Evolutionary conservation across 2,329 filamentous ascomycete species (phyloP), one percentile per base, ranked within the genome.

Genomic region (Sclerotiophoma versabilis): DNA sequence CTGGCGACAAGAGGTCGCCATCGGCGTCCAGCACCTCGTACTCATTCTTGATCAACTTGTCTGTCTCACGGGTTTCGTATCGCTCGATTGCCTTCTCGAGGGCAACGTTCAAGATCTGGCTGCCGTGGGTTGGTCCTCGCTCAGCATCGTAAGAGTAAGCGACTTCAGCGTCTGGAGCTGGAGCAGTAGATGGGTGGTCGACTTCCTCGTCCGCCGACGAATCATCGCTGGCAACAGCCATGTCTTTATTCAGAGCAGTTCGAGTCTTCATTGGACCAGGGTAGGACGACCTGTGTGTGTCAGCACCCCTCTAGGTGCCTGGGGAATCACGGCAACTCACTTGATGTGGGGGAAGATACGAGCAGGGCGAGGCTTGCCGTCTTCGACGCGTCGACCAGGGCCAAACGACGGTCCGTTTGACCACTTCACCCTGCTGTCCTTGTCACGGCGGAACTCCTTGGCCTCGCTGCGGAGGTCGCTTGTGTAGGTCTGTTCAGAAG

Each of bases 51-150:
- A 85, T 80, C 41, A 87, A 70, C 74, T 84, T 84, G 72, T 85
- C 82, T 2, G 83, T 86, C 73, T 84, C 81, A 63, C 81, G 81
- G 57, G 80, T 82, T 74, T 87, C 84, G 66, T 81, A 87, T 59
- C 79, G 80, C 75, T 84, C 80, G 33, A 86, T 81, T 1, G 84
- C 84, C 70, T 84, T 81, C 49, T 77, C 79, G 27, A 87, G 75
- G 10, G 84, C 84, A 14, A 77, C 76, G 54, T 81, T 81, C 42
- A 87, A 76, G 66, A 87, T 80, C 66, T 84, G 82, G 71, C 82
- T 82, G 33, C 84, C 84, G 43, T 80, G 76, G 54, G 72, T 77
- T 14, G 83, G 83, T 22, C 80, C 80, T 17, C 75, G 72, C 4
- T 74, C 64, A 11, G 80, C 77, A 56, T 85, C 83, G 73, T 79